Conservation (phyloP, 768 basidiomycete genomes). For the Cystobasidium ongulense region DNA sequence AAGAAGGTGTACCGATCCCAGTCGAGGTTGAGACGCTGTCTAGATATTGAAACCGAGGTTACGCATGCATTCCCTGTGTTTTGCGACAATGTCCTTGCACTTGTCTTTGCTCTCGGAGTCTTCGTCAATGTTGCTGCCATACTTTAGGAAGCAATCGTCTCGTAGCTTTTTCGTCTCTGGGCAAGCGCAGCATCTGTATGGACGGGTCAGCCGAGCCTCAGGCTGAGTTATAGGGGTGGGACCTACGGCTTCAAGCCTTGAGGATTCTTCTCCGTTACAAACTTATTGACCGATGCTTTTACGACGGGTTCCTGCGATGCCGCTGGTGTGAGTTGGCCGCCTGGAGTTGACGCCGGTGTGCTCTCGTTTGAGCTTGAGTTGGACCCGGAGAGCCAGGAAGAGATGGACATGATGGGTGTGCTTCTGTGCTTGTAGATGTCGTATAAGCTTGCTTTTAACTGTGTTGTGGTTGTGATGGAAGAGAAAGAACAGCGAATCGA, state of each 20-base stretch:
- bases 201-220: background rate
- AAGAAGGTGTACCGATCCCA: background rate
- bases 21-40: too few species aligned
- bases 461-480: background rate
- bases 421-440: background rate
- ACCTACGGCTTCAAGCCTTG: slow-evolving; percentile 89
- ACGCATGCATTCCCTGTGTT: slow-evolving; percentile 85
- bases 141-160: slow-evolving; percentile 83
- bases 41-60: slow-evolving; percentile 72
- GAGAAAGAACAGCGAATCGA: background rate
- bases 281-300: slow-evolving; percentile 11
- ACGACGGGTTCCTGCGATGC: slow-evolving; percentile 26
- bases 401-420: slow-evolving; percentile 17
- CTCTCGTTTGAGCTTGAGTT: background rate
- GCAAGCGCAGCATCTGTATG: slow-evolving; percentile 81
- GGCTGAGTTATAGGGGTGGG: background rate
- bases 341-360: slow-evolving; percentile 5
- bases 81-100: slow-evolving; percentile 69
- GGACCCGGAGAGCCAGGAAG: slow-evolving; percentile 15
- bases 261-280: slow-evolving; percentile 54
- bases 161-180: slow-evolving; percentile 84
- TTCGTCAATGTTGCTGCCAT: slow-evolving; percentile 50
- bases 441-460: too few species aligned
- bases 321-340: slow-evolving; percentile 4
- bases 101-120: slow-evolving; percentile 60